Evolutionary conservation across 768 basidiomycete genomes (phyloP).

Genomic region (Cyclocybe cylindracea): DNA sequence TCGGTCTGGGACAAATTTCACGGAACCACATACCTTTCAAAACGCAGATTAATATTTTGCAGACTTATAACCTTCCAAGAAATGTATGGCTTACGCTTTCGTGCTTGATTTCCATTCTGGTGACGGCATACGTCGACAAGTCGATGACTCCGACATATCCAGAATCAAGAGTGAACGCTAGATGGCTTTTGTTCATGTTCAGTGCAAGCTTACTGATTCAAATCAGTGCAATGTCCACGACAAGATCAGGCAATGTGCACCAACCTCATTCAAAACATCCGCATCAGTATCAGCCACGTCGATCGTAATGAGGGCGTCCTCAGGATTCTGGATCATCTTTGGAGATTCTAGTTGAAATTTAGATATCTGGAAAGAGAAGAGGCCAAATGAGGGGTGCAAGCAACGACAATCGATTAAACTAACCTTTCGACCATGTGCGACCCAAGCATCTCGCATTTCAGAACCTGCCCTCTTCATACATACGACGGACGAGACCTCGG

Average conservation of each 20-base stretch:
- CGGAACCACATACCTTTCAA: slow-evolving; percentile 67
- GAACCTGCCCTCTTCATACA: slow-evolving; percentile 42
- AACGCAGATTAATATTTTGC: slow-evolving; percentile 1
- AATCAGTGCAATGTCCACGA: slow-evolving; percentile 20
- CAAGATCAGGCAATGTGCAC: slow-evolving; percentile 12
- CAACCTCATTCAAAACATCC: slow-evolving; percentile 72
- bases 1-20: slow-evolving; percentile 71
- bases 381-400: not conserved
- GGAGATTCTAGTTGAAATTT: slow-evolving; percentile 45
- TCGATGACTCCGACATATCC: slow-evolving; percentile 71
- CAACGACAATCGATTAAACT: slow-evolving; percentile 9
- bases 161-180: slow-evolving; percentile 74
- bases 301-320: slow-evolving; percentile 50
- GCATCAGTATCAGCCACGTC: slow-evolving; percentile 50
- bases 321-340: slow-evolving; percentile 53
- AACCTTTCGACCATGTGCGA: slow-evolving; percentile 66
- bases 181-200: slow-evolving; percentile 50
- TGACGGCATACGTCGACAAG: slow-evolving; percentile 45
- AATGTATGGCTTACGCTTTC: slow-evolving; percentile 48
- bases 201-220: slow-evolving; percentile 61
- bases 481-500: slow-evolving; percentile 65
- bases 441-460: slow-evolving; percentile 55
- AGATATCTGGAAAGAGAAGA: slow-evolving; percentile 31
- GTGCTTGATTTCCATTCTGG: slow-evolving; percentile 63
- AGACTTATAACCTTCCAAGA: not conserved